A percentile compares a stretch with the other conserved stretches of the same genome.
Conservation (phyloP, 495 filamentous ascomycete species). For the Rhypophila decipiens region DNA sequence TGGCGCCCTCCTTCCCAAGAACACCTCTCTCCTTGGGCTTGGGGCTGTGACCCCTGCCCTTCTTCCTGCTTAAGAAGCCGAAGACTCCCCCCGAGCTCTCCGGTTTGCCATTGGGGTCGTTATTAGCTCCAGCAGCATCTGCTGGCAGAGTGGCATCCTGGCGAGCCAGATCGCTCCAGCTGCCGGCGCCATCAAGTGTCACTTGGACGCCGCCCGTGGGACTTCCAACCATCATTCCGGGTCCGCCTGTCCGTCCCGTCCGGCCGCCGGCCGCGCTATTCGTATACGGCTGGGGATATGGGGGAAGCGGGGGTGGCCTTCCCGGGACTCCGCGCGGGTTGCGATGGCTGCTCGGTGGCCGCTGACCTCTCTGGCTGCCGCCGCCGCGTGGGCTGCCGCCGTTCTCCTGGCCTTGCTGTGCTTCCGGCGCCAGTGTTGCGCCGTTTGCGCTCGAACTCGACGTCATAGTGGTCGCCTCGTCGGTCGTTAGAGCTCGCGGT, state of each 20-base stretch:
- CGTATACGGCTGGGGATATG: slow-evolving; percentile 44
- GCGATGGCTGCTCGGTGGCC: slow-evolving; percentile 23
- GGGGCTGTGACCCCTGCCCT: slow-evolving; percentile 82
- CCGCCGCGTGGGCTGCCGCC: slow-evolving; percentile 10
- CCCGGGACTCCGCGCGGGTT: slow-evolving; percentile 12
- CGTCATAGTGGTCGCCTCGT: slow-evolving; percentile 27
- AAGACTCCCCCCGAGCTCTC: slow-evolving; percentile 66
- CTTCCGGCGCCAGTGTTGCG: slow-evolving; percentile 12
- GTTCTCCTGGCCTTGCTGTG: slow-evolving; percentile 9
- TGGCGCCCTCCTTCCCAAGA: slow-evolving; percentile 88
- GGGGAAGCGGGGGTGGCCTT: slow-evolving; percentile 35
- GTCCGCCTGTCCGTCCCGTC: slow-evolving; percentile 23
- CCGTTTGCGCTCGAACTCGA: slow-evolving; percentile 20
- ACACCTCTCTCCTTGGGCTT: slow-evolving; percentile 93
- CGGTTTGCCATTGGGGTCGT: slow-evolving; percentile 29
- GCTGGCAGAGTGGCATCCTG: slow-evolving; percentile 71
- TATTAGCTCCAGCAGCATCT: slow-evolving; percentile 49
- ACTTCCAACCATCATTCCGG: slow-evolving; percentile 57
- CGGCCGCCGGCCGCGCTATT: slow-evolving; percentile 15
- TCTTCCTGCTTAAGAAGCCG: slow-evolving; percentile 81
- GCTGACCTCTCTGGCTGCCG: slow-evolving; percentile 17
- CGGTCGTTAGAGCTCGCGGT: slow-evolving; percentile 38
- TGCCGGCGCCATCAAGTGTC: slow-evolving; percentile 78
- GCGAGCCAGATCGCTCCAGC: slow-evolving; percentile 83
- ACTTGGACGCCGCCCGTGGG: slow-evolving; percentile 85